Conservation (phyloP, 2,329 filamentous ascomycete genomes). For the Cryphonectria carpinicola region DNA sequence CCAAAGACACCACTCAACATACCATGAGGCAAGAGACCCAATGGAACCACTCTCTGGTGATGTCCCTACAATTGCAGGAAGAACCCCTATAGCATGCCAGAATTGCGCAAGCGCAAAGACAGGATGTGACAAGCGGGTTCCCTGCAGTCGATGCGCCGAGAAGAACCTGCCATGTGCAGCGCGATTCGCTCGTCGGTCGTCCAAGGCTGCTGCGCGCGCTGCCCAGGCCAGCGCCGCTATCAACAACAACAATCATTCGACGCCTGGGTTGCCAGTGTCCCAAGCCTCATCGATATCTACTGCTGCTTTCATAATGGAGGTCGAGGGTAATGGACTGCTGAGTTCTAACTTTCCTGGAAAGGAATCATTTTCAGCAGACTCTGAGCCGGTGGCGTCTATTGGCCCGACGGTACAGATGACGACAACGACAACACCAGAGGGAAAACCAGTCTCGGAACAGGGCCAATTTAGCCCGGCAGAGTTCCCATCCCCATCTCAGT, state of each 20-base stretch:
- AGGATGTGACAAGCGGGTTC: constrained; percentile 54
- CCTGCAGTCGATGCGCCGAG: constrained; percentile 53
- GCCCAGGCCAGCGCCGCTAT: constrained; percentile 45
- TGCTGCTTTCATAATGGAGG: constrained; percentile 43
- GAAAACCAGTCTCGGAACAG: constrained; percentile 40
- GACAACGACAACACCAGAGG: constrained; percentile 28
- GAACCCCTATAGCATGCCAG: constrained; percentile 53
- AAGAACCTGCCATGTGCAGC: constrained; percentile 53
- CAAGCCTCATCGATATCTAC: constrained; percentile 35
- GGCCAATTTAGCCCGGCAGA: constrained; percentile 41
- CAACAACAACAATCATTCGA: constrained; percentile 35
- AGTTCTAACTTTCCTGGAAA: constrained; percentile 36
- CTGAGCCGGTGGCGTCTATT: constrained; percentile 38
- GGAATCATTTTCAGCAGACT: constrained; percentile 29
- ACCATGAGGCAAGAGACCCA: constrained; percentile 53
- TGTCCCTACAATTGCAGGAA: constrained; percentile 46
- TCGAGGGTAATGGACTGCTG: constrained; percentile 35
- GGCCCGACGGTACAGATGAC: constrained; percentile 40
- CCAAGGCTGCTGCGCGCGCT: constrained; percentile 50
- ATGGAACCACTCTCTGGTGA: constrained; percentile 49
- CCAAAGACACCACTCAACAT: constrained; percentile 54
- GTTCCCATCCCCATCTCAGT: constrained; percentile 42
- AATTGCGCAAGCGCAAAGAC: constrained; percentile 57
- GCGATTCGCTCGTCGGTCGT: constrained; percentile 54
- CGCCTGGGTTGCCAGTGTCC: constrained; percentile 33